Evolutionary conservation across 495 filamentous ascomycete genomes (phyloP).

Genomic region (Ramalina intermedia): DNA sequence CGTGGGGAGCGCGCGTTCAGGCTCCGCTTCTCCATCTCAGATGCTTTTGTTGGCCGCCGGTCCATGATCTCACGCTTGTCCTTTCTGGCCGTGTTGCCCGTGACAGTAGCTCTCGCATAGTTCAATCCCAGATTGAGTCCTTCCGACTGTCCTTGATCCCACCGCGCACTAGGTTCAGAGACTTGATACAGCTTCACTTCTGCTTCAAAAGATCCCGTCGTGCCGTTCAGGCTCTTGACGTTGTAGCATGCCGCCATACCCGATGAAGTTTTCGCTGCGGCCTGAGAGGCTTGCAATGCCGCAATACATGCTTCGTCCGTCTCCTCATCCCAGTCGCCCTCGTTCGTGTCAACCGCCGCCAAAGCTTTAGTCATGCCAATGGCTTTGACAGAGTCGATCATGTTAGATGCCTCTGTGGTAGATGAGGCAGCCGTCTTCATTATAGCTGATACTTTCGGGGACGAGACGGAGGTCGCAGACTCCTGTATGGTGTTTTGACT

Average conservation of each 20-base stretch:
- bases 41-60: not conserved
- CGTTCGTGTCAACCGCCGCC: not conserved
- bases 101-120: constrained; percentile 46
- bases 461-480: no score
- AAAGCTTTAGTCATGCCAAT: not conserved
- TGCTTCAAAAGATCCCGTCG: constrained; percentile 51
- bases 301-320: constrained; percentile 4
- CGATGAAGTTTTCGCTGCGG: constrained; percentile 35
- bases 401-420: not conserved
- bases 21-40: not conserved
- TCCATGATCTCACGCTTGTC: constrained; percentile 5
- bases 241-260: constrained; percentile 74
- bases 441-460: not conserved
- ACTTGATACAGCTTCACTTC: constrained; percentile 57
- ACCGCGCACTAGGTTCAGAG: constrained; percentile 38
- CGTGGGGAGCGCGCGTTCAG: not conserved
- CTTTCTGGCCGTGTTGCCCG: constrained; percentile 15
- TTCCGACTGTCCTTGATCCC: constrained; percentile 36
- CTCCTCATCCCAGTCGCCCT: constrained; percentile 1
- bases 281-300: constrained; percentile 3
- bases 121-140: constrained; percentile 43
- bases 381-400: not conserved
- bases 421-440: not conserved
- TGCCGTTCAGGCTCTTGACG: constrained; percentile 44
- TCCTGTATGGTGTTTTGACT: no score